phyloP scores from a whole-genome alignment of 257 asterid genomes.

The Thymus mandschuricus region DNA sequence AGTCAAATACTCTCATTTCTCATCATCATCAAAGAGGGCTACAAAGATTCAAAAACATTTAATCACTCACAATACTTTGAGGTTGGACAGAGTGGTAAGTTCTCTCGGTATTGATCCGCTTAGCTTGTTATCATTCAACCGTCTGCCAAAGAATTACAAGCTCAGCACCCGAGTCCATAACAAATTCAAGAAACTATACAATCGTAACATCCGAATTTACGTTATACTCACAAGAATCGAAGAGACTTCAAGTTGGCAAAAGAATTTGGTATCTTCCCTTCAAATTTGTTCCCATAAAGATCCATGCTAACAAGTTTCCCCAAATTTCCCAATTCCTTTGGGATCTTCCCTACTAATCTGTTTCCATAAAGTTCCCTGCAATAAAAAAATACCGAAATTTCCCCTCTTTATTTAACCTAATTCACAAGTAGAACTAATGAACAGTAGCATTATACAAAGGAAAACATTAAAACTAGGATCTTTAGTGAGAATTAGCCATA shows the following conservation, averaged over 20 bases:
- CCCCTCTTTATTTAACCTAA: constrained; percentile 13
- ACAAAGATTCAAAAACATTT: not conserved
- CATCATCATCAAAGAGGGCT: not conserved
- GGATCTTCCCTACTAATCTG: constrained; percentile 65
- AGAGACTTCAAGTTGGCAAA: constrained; percentile 73
- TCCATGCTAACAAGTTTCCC: constrained; percentile 79
- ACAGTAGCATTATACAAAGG: constrained; percentile 7
- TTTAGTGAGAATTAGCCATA: constrained; percentile 12
- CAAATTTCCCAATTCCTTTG: constrained; percentile 74
- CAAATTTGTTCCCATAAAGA: constrained; percentile 67
- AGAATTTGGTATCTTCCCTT: constrained; percentile 69
- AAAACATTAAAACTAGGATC: not conserved
- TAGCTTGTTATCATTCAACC: constrained; percentile 75
- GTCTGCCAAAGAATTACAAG: constrained; percentile 41
- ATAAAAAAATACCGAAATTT: constrained; percentile 13
- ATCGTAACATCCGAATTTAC: too few species aligned
- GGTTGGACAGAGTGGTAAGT: constrained; percentile 70
- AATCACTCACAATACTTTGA: constrained; percentile 82
- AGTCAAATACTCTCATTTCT: not conserved
- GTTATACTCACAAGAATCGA: constrained; percentile 68
- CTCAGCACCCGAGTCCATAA: not conserved
- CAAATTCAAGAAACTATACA: not conserved
- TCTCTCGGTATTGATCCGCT: constrained; percentile 89
- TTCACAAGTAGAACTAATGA: not conserved
- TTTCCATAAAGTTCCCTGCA: constrained; percentile 83